These are phyloP conservation scores for Nakazawaea peltata DNA, from an alignment of 805 yeast species.

Conservation along the genomic window DNA sequence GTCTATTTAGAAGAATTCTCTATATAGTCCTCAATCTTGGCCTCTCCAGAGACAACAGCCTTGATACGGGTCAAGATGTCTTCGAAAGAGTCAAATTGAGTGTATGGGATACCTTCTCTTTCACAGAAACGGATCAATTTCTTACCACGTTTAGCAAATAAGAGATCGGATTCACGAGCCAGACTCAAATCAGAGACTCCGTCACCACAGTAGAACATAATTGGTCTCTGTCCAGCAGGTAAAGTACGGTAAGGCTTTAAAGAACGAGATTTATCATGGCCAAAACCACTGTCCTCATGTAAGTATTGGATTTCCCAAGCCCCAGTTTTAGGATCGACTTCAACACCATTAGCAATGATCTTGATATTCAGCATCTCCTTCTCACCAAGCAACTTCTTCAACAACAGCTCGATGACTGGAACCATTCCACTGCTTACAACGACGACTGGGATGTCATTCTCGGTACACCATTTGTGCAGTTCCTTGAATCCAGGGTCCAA, in stretches of 20 bases:
- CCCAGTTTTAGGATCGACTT: constrained; percentile 39
- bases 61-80: constrained; percentile 65
- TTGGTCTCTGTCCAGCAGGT: constrained; percentile 46
- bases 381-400: constrained; percentile 67
- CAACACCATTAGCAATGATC: constrained; percentile 76
- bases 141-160: constrained; percentile 89
- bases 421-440: constrained; percentile 92
- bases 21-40: constrained; percentile 24
- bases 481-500: constrained; percentile 87
- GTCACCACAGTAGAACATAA: constrained; percentile 90
- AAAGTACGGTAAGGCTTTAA: constrained; percentile 42
- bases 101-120: constrained; percentile 73
- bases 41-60: constrained; percentile 39
- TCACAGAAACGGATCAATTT: constrained; percentile 83
- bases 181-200: constrained; percentile 95
- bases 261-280: constrained; percentile 89
- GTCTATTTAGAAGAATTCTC: constrained; percentile 16
- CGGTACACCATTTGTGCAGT: constrained; percentile 73
- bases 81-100: constrained; percentile 67
- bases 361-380: constrained; percentile 66
- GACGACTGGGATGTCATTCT: constrained; percentile 68
- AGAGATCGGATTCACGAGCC: constrained; percentile 86
- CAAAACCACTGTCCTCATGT: constrained; percentile 73
- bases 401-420: constrained; percentile 77
- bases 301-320: constrained; percentile 81